phyloP scores from a whole-genome alignment of 495 filamentous ascomycete genomes.

The Podospora pseudoanserina region DNA sequence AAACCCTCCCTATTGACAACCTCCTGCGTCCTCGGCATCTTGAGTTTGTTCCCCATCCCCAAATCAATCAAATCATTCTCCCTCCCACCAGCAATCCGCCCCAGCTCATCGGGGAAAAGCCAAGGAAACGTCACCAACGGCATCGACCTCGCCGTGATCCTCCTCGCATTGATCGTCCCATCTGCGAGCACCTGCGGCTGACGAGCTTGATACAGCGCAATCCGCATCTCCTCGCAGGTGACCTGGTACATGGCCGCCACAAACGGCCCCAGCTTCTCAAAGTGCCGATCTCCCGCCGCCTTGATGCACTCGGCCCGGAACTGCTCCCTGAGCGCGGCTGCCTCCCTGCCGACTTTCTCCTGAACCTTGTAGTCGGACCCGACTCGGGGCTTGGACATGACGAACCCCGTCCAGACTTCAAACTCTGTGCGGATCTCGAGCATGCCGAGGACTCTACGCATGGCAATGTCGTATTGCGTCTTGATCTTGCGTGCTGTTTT shows the following conservation, averaged over 20 bases:
- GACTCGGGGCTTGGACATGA: slow-evolving; percentile 63
- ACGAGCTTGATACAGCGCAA: slow-evolving; percentile 47
- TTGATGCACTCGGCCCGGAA: slow-evolving; percentile 63
- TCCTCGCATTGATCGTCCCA: slow-evolving; percentile 31
- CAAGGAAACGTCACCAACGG: slow-evolving; percentile 94
- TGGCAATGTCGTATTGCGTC: slow-evolving; percentile 66
- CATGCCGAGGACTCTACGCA: slow-evolving; percentile 80
- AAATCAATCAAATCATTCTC: slow-evolving; percentile 4
- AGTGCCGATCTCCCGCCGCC: slow-evolving; percentile 58
- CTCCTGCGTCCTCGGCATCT: neutral
- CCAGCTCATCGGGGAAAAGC: slow-evolving; percentile 73
- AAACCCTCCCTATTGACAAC: neutral
- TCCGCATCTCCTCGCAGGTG: slow-evolving; percentile 65
- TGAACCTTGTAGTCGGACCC: slow-evolving; percentile 78
- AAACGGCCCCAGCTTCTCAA: slow-evolving; percentile 60
- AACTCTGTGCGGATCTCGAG: slow-evolving; percentile 85
- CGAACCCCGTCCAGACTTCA: slow-evolving; percentile 83
- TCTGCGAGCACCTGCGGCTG: slow-evolving; percentile 38
- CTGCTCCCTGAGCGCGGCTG: slow-evolving; percentile 57
- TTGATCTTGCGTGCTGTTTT: slow-evolving; percentile 65
- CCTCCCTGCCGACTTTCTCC: slow-evolving; percentile 71
- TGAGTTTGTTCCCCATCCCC: neutral
- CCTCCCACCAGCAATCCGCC: slow-evolving; percentile 56
- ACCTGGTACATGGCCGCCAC: slow-evolving; percentile 83
- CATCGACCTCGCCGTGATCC: slow-evolving; percentile 48